phyloP scores from a whole-genome alignment of 1,139 yeast species.

The Arxiozyma heterogenica region DNA sequence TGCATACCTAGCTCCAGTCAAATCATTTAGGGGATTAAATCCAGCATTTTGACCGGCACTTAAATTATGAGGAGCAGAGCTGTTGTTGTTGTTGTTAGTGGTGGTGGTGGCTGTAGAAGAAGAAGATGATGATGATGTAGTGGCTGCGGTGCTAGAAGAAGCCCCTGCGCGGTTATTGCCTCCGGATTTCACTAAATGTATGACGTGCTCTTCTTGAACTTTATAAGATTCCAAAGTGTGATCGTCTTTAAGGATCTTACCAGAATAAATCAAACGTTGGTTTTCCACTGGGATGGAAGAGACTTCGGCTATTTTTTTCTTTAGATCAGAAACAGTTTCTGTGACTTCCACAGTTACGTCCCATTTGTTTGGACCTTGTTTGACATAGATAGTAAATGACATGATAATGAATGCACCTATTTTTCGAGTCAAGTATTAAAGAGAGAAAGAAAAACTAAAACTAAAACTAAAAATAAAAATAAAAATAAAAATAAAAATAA shows the following conservation, averaged over 20 bases:
- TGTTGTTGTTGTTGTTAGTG: constrained; percentile 3
- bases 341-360: constrained; percentile 48
- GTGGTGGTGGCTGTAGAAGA: constrained; percentile 7
- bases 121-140: too few relatives aligned
- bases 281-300: constrained; percentile 62
- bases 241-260: constrained; percentile 80
- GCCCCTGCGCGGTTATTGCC: constrained; percentile 30
- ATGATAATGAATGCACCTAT: too few relatives aligned
- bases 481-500: too few relatives aligned
- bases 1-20: constrained; percentile 93
- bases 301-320: constrained; percentile 49
- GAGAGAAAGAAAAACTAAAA: too few relatives aligned
- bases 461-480: too few relatives aligned
- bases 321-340: constrained; percentile 58
- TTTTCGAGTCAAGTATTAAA: too few relatives aligned
- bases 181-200: constrained; percentile 71
- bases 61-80: constrained; percentile 62
- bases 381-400: constrained; percentile 25
- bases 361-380: constrained; percentile 70
- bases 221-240: constrained; percentile 71
- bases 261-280: constrained; percentile 87
- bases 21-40: constrained; percentile 80
- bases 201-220: constrained; percentile 75
- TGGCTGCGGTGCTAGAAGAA: constrained; percentile 13
- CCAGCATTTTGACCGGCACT: constrained; percentile 79